Evolutionary conservation across 1,284 basidiomycete species (phyloP).

Genomic region (Abortiporus biennis): DNA sequence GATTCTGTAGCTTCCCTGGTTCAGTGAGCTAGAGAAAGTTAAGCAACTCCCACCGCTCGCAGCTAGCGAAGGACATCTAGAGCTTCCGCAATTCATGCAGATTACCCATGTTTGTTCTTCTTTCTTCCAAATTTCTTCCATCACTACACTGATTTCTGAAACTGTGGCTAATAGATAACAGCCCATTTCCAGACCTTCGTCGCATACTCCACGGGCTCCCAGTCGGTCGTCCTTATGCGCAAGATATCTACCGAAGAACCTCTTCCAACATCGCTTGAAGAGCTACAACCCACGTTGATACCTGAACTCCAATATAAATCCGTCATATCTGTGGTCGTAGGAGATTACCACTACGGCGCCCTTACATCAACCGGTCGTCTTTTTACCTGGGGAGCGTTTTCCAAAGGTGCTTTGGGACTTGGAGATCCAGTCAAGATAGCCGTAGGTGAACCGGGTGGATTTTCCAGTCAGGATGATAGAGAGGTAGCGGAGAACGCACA

Average conservation of each 20-base stretch:
- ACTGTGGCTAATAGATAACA: slow-evolving; percentile 64
- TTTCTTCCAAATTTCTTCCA: slow-evolving; percentile 7
- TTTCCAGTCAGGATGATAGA: slow-evolving; percentile 31
- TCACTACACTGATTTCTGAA: slow-evolving; percentile 8
- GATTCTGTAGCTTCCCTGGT: slow-evolving; percentile 52
- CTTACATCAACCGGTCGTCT: slow-evolving; percentile 74
- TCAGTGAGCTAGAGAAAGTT: slow-evolving; percentile 55
- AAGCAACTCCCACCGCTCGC: slow-evolving; percentile 37
- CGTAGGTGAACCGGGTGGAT: slow-evolving; percentile 57
- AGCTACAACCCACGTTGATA: slow-evolving; percentile 48
- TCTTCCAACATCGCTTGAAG: slow-evolving; percentile 20
- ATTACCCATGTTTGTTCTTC: slow-evolving; percentile 61
- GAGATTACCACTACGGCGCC: slow-evolving; percentile 88
- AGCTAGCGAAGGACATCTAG: slow-evolving; percentile 22
- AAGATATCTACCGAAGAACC: slow-evolving; percentile 8
- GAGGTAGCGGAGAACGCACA: slow-evolving; percentile 23
- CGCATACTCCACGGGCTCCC: slow-evolving; percentile 69
- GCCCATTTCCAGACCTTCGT: slow-evolving; percentile 78
- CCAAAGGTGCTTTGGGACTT: slow-evolving; percentile 76
- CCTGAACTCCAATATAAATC: slow-evolving; percentile 66
- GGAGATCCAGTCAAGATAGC: slow-evolving; percentile 57
- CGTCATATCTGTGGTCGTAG: slow-evolving; percentile 81
- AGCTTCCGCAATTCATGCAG: slow-evolving; percentile 39
- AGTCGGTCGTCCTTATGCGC: slow-evolving; percentile 62
- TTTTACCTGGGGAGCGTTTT: slow-evolving; percentile 80